phyloP scores from a whole-genome alignment of 805 yeast genomes.

The Lachancea dasiensis region DNA sequence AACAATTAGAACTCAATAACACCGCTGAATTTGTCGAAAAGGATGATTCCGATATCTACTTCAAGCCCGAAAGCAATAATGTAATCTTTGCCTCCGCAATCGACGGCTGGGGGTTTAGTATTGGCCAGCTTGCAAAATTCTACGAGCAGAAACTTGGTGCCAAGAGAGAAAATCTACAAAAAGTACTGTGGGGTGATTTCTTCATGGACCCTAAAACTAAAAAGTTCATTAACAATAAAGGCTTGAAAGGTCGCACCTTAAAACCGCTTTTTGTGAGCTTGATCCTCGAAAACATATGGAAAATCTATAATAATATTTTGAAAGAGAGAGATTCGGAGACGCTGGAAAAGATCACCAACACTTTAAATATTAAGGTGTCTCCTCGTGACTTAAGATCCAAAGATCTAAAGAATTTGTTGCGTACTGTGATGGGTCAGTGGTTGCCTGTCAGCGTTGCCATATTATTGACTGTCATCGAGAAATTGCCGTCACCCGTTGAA shows the following conservation, averaged over 20 bases:
- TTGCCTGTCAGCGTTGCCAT: conserved; percentile 85
- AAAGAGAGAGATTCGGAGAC: conserved; percentile 61
- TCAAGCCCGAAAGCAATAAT: conserved; percentile 80
- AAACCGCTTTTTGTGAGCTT: conserved; percentile 85
- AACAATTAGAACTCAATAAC: conserved; percentile 44
- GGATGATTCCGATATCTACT: conserved; percentile 77
- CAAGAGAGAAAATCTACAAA: conserved; percentile 67
- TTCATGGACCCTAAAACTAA: conserved; percentile 86
- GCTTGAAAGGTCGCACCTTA: conserved; percentile 51
- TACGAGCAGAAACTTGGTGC: conserved; percentile 82
- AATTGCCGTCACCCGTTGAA: conserved; percentile 71
- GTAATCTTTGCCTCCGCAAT: conserved; percentile 87
- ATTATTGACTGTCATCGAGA: conserved; percentile 75
- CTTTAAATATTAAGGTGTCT: conserved; percentile 59
- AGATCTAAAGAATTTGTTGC: conserved; percentile 59
- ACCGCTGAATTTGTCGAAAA: conserved; percentile 58
- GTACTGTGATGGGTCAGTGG: conserved; percentile 83
- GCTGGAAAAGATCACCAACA: conserved; percentile 65
- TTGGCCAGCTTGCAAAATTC: conserved; percentile 81
- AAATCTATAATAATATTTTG: conserved; percentile 68
- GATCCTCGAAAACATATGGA: conserved; percentile 88
- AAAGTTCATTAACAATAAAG: conserved; percentile 64
- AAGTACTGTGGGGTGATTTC: conserved; percentile 94
- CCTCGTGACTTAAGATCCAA: conserved; percentile 78
- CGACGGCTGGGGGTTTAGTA: conserved; percentile 97